phyloP scores from a whole-genome alignment of 192 early-diverging fungal genomes.

The Coemansia reversa region DNA sequence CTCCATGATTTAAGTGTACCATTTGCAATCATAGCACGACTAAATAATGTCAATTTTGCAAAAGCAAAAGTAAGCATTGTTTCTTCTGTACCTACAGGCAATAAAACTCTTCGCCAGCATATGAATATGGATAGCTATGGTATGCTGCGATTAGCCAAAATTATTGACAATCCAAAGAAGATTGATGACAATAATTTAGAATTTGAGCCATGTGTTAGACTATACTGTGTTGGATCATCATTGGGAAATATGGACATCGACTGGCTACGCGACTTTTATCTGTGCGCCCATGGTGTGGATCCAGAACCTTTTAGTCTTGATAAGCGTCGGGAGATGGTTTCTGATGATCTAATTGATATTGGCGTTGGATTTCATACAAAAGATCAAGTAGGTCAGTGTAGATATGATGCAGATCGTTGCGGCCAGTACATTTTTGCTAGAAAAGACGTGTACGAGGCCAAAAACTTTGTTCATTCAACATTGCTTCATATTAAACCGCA shows the following conservation, averaged over 20 bases:
- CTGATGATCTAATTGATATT: conserved; percentile 25
- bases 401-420: conserved; percentile 4
- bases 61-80: conserved; percentile 16
- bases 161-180: conserved; percentile 1
- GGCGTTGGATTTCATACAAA: conserved; percentile 34
- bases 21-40: conserved; percentile 4
- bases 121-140: conserved; percentile 25
- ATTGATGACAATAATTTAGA: not conserved
- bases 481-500: conserved; percentile 12
- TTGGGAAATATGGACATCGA: conserved; percentile 19
- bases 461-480: conserved; percentile 8
- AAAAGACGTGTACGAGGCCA: not conserved
- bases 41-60: conserved; percentile 38
- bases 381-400: conserved; percentile 8
- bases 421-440: conserved; percentile 4
- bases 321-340: conserved; percentile 3
- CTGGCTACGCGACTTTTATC: conserved; percentile 41
- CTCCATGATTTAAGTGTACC: conserved; percentile 33
- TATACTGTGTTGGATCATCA: conserved; percentile 30
- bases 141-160: conserved; percentile 16
- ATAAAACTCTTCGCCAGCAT: not conserved
- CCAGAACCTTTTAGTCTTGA: not conserved
- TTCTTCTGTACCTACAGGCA: conserved; percentile 27
- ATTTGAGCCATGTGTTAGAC: conserved; percentile 16
- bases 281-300: conserved; percentile 21